Percentiles rank a stretch among this genome's conserved stretches.
phyloP scores from a whole-genome alignment of 2,329 filamentous ascomycete genomes.

The Sporothrix brasiliensis region DNA sequence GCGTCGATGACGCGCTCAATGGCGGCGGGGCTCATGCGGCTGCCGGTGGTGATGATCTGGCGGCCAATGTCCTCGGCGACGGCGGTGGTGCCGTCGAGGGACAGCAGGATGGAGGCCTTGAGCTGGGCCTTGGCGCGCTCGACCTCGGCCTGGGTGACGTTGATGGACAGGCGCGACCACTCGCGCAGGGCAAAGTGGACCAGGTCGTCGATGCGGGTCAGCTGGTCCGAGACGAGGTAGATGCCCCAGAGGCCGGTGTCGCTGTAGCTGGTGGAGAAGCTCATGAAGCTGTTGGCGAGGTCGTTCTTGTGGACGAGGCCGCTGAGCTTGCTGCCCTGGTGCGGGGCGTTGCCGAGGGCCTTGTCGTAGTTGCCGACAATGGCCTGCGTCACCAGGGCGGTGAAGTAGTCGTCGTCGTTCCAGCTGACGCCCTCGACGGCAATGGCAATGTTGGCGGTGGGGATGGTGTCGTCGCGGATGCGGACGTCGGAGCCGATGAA shows the following conservation, averaged over 20 bases:
- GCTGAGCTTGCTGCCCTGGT: conserved; percentile 98
- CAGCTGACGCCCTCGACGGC: conserved; percentile 99
- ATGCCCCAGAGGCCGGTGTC: conserved; percentile 99
- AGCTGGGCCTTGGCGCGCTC: conserved; percentile 99
- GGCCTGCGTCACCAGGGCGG: conserved; percentile 93
- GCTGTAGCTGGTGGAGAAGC: conserved; percentile 99
- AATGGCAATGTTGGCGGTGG: conserved; percentile 95
- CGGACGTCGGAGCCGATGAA: conserved; percentile 96
- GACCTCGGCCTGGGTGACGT: conserved; percentile 85
- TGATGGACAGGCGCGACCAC: conserved; percentile 92
- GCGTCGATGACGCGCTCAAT: conserved; percentile 88
- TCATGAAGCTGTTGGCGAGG: conserved; percentile 99
- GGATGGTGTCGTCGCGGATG: conserved; percentile 93
- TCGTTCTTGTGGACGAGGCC: conserved; percentile 91
- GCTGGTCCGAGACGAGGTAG: conserved; percentile 92
- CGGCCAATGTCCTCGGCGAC: conserved; percentile 98
- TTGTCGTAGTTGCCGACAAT: conserved; percentile 99
- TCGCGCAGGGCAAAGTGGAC: conserved; percentile 98
- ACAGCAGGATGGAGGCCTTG: conserved; percentile 96
- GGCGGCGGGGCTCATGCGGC: conserved; percentile 86
- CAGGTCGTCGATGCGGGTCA: conserved; percentile 86
- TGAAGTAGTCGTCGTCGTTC: conserved; percentile 99
- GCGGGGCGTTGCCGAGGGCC: conserved; percentile 94
- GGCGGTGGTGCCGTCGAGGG: conserved; percentile 94
- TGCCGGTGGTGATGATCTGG: conserved; percentile 96